phyloP scores from a whole-genome alignment of 2,329 filamentous ascomycete genomes.

The Venturia asperata region DNA sequence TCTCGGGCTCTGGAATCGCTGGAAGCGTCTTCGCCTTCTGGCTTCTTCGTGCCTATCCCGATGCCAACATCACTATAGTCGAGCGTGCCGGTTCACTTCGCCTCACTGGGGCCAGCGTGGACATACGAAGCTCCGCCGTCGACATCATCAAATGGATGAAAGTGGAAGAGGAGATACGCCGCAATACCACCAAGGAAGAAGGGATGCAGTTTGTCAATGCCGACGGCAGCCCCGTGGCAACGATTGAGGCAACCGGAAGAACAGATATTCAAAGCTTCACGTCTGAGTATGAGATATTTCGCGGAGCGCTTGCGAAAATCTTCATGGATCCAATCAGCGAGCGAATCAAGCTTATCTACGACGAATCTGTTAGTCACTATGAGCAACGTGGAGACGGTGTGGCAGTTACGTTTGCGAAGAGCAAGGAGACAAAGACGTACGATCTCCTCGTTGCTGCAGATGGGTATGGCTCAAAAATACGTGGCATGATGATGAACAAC shows the following conservation, averaged over 20 bases:
- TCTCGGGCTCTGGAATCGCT: slow-evolving; percentile 18
- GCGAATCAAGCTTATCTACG: slow-evolving; percentile 28
- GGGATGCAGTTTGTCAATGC: slow-evolving; percentile 44
- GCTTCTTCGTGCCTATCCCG: slow-evolving; percentile 11
- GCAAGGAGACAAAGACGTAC: slow-evolving; percentile 21
- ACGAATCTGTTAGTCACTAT: slow-evolving; percentile 25
- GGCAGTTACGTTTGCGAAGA: slow-evolving; percentile 21
- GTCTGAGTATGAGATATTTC: slow-evolving; percentile 54
- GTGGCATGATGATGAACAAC: slow-evolving; percentile 24
- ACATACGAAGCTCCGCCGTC: slow-evolving; percentile 47
- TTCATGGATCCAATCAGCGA: slow-evolving; percentile 21
- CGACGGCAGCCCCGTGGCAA: slow-evolving; percentile 15
- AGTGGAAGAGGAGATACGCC: slow-evolving; percentile 37
- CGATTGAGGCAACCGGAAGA: slow-evolving; percentile 31
- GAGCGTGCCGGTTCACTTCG: slow-evolving; percentile 40
- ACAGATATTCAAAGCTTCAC: slow-evolving; percentile 44
- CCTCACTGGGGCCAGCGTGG: slow-evolving; percentile 46
- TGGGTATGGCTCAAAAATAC: slow-evolving; percentile 23
- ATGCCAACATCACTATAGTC: slow-evolving; percentile 32
- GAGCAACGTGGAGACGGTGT: slow-evolving; percentile 26
- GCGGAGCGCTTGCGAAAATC: slow-evolving; percentile 41
- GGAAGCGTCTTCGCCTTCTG: slow-evolving; percentile 16
- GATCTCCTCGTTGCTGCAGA: slow-evolving; percentile 26
- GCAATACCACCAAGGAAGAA: slow-evolving; percentile 39
- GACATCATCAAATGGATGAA: slow-evolving; percentile 48